phyloP scores from a whole-genome alignment of 2,329 filamentous ascomycete species.

The Colletotrichum destructivum region DNA sequence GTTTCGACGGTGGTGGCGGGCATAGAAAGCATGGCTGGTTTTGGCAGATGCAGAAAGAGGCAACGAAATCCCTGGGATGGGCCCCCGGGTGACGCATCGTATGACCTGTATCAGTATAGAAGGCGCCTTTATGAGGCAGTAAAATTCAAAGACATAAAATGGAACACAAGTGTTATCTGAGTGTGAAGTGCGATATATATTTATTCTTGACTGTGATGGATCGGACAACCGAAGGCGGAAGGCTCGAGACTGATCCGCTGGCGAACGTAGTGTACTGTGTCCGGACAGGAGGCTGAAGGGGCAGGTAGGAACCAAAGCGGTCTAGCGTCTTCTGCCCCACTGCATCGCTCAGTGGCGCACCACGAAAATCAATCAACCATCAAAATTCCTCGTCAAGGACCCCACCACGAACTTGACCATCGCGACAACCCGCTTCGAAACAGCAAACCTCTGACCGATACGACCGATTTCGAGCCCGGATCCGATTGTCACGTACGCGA shows the following conservation, averaged over 20 bases:
- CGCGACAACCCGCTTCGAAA: conserved; percentile 39
- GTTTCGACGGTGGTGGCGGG: conserved; percentile 29
- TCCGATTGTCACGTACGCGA: not conserved
- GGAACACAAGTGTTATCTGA: not conserved
- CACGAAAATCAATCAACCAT: conserved; percentile 42
- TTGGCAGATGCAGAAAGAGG: conserved; percentile 21
- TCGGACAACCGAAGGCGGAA: not conserved
- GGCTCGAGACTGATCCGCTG: no score
- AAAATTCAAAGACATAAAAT: not conserved
- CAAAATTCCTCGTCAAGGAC: conserved; percentile 39
- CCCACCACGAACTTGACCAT: conserved; percentile 40
- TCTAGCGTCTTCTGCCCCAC: conserved; percentile 30
- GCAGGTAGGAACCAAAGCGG: conserved; percentile 12
- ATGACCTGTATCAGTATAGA: conserved; percentile 29
- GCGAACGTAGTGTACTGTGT: no score
- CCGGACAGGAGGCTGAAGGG: not conserved
- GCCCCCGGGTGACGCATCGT: conserved; percentile 22
- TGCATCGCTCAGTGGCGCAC: conserved; percentile 37
- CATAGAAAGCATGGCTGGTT: conserved; percentile 26
- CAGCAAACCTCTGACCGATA: conserved; percentile 26
- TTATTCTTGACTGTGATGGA: not conserved
- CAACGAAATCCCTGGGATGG: conserved; percentile 25
- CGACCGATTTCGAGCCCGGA: conserved; percentile 15
- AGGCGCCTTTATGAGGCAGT: not conserved
- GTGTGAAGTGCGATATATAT: not conserved